phyloP scores from a whole-genome alignment of 75 land plant species.

The Adiantum capillusveneris region DNA sequence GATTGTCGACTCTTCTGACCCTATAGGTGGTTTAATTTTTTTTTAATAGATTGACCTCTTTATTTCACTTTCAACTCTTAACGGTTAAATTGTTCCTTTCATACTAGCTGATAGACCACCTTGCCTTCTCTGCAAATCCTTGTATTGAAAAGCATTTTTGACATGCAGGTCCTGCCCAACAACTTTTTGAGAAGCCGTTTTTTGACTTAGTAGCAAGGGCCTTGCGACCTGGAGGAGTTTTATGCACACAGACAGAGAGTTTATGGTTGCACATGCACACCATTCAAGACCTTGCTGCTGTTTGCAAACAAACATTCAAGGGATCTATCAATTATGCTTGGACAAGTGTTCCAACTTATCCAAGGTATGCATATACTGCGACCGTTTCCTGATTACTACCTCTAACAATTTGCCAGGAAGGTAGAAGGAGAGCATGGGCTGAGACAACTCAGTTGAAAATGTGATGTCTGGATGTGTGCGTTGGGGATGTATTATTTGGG shows the following conservation, averaged over 20 bases:
- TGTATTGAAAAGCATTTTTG: conserved; percentile 1
- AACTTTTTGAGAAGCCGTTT: conserved; percentile 94
- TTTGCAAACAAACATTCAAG: conserved; percentile 79
- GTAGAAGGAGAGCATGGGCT: too few relatives aligned
- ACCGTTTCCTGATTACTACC: too few relatives aligned
- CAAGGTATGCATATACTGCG: too few relatives aligned
- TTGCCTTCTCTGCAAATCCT: background rate
- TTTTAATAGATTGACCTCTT: background rate
- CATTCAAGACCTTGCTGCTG: conserved; percentile 77
- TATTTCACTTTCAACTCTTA: too few relatives aligned
- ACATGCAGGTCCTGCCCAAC: conserved; percentile 82
- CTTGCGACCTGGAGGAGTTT: conserved; percentile 94
- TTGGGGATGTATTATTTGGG: too few relatives aligned
- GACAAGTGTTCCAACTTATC: conserved; percentile 97
- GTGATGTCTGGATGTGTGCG: too few relatives aligned
- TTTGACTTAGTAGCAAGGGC: conserved; percentile 78
- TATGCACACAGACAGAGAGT: conserved; percentile 97
- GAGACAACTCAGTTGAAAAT: too few relatives aligned
- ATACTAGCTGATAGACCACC: background rate
- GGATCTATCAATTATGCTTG: conserved; percentile 98
- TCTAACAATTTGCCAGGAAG: too few relatives aligned
- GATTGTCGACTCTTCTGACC: conserved; percentile 97
- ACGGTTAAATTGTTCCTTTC: background rate
- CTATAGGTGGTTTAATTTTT: conserved; percentile 85
- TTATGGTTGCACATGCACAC: conserved; percentile 97